phyloP scores from a whole-genome alignment of 2,329 filamentous ascomycete species.

The Claviceps maximensis region DNA sequence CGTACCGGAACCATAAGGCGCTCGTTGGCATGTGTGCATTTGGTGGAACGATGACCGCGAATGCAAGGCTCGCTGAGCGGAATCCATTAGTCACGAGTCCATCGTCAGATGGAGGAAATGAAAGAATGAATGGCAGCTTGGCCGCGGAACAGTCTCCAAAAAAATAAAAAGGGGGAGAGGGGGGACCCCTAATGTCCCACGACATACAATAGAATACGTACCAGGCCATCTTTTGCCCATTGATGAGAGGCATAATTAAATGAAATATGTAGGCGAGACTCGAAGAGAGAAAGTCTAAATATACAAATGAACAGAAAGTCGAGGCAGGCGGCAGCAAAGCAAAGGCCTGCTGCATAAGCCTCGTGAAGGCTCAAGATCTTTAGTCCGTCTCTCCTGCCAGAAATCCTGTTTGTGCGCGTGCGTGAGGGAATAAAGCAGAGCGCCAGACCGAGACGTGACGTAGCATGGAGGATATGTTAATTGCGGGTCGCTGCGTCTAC shows the following conservation, averaged over 20 bases:
- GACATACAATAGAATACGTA: slow-evolving; percentile 27
- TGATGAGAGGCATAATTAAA: slow-evolving; percentile 49
- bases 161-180: background rate
- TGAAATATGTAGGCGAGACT: slow-evolving; percentile 1
- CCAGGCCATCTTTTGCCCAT: slow-evolving; percentile 63
- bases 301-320: no score
- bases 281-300: background rate
- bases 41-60: slow-evolving; percentile 61
- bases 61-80: slow-evolving; percentile 54
- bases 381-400: background rate
- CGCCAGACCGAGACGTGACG: background rate
- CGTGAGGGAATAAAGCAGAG: background rate
- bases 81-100: background rate
- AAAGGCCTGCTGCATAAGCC: background rate
- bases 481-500: background rate
- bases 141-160: background rate
- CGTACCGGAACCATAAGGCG: slow-evolving; percentile 57
- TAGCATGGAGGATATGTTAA: background rate
- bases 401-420: background rate
- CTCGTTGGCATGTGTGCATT: slow-evolving; percentile 56
- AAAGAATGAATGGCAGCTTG: background rate
- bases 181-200: no score
- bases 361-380: background rate
- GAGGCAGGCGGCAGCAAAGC: background rate
- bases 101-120: background rate